Conservation (phyloP, 2,329 filamentous ascomycete genomes). For the Arthrobotrys pseudoclavata region DNA sequence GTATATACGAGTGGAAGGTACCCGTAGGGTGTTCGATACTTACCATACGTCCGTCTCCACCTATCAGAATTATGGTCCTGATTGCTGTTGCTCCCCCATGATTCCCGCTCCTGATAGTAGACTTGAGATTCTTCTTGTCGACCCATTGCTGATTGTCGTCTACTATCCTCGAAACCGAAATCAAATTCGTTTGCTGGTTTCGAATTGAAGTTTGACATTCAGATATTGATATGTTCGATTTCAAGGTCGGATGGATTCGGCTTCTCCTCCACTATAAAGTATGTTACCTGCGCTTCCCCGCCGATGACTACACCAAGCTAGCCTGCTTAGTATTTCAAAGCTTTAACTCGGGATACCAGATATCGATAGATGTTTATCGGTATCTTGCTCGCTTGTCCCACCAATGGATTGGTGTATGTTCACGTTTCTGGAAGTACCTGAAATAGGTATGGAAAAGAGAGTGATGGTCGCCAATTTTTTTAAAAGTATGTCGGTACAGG, state of each 20-base stretch:
- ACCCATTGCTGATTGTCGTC: conserved; percentile 56
- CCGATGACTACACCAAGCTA: conserved; percentile 36
- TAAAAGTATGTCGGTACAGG: conserved; percentile 57
- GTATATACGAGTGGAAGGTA: conserved; percentile 1
- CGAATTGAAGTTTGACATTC: conserved; percentile 57
- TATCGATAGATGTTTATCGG: conserved; percentile 53
- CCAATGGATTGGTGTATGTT: conserved; percentile 46
- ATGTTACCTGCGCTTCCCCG: conserved; percentile 17
- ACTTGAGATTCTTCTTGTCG: conserved; percentile 49
- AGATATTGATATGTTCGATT: conserved; percentile 29
- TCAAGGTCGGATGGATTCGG: conserved; percentile 31
- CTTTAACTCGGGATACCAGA: conserved; percentile 31
- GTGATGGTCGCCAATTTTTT: conserved; percentile 59
- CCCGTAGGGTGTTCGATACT: background rate
- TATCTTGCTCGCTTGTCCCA: conserved; percentile 59
- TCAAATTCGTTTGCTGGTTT: conserved; percentile 52
- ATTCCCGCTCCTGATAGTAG: conserved; percentile 56
- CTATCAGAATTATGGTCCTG: conserved; percentile 40
- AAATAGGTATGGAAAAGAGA: conserved; percentile 56
- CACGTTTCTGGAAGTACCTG: conserved; percentile 39
- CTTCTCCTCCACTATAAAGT: conserved; percentile 30
- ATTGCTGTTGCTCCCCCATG: conserved; percentile 49
- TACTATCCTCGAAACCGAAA: conserved; percentile 57
- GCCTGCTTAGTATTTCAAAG: conserved; percentile 25
- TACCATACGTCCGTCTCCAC: conserved; percentile 58